Base-by-base conservation (phyloP, 352 stramenopile genomes). In the Phytophthora quininea region DNA sequence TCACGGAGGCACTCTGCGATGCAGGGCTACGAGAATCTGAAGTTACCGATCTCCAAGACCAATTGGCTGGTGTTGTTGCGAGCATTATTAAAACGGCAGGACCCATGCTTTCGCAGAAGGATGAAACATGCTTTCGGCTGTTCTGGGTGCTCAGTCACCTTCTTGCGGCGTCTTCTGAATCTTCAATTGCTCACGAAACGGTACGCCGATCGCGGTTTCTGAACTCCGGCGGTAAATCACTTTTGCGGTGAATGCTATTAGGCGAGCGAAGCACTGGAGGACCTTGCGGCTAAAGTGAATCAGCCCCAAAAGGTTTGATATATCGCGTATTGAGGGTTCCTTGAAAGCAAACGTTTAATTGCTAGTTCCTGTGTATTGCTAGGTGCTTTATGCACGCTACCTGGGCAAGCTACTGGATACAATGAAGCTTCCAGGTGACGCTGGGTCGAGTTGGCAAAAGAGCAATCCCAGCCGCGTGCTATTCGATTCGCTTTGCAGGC, bases 91-190 rank as follows among this genome's bases (percentile, higher is more conserved):
- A 82, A 53, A 90, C 77, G 37, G 76, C 82, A 4, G 73, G 66
- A 7, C 45, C 72, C 12, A 29, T 89, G 48, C 57, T 93, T 4
- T 15, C 67, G 2, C 72, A 69, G 32, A 75, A 79, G 40, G 76
- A 84, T n/a, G 67, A 85, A 19, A 69, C 85, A 43, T 72, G 64
- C 3, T 94, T 96, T 45, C 79, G 83, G 7, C 71, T 96, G 7
- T 94, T 96, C 45, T 94, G 88, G 88, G 76, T 96, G 11, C 66
- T 96, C 38, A 93, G 74, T 38, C 82, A 93, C 57, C 58, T 96
- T 8, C 61, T 96, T 4, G 86, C 88, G 3, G 77, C 79, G 7
- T 76, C 87, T 8, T 55, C 73, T 0, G 79, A 91, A 30, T 57
- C 62, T 0, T 91, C 84, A 2, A 42, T 80, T 53, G 82, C 87